Percentiles rank a stretch among this genome's conserved stretches.
phyloP scores from a whole-genome alignment of 202 grass and related monocot genomes.

The Carex sylvatica region DNA sequence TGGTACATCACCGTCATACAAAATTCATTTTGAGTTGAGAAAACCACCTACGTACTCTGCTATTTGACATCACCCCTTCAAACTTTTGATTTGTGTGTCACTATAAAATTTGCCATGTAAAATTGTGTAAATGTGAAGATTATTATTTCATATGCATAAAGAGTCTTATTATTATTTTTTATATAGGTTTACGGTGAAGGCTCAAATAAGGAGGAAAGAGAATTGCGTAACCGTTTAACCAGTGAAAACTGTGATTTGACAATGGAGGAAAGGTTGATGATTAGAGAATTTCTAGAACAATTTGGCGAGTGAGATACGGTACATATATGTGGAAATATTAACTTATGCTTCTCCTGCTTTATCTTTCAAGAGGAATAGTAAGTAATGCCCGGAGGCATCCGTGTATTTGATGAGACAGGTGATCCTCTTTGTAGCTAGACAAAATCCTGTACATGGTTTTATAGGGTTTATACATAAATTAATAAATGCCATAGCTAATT shows the following conservation, averaged over 20 bases:
- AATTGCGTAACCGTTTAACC: constrained; percentile 50
- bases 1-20: background rate
- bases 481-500: constrained; percentile 8
- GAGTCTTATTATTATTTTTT: background rate
- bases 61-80: background rate
- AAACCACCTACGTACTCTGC: background rate
- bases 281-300: constrained; percentile 66
- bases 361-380: background rate
- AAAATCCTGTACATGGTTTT: constrained; percentile 8
- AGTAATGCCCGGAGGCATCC: background rate
- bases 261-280: constrained; percentile 62
- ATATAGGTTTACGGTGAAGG: constrained; percentile 53
- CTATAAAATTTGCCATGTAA: background rate
- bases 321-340: background rate
- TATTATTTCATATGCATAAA: background rate
- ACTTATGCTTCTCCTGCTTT: background rate
- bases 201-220: constrained; percentile 43
- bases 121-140: background rate
- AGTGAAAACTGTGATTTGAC: constrained; percentile 50
- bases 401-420: background rate
- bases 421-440: background rate
- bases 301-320: constrained; percentile 29
- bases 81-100: background rate
- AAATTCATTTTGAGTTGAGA: background rate
- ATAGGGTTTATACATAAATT: constrained; percentile 6